Percentiles rank a stretch among this genome's conserved stretches.
These are phyloP conservation scores for Blastocystis sp. DNA, from an alignment of 352 stramenopile species.

Conservation along the genomic window DNA sequence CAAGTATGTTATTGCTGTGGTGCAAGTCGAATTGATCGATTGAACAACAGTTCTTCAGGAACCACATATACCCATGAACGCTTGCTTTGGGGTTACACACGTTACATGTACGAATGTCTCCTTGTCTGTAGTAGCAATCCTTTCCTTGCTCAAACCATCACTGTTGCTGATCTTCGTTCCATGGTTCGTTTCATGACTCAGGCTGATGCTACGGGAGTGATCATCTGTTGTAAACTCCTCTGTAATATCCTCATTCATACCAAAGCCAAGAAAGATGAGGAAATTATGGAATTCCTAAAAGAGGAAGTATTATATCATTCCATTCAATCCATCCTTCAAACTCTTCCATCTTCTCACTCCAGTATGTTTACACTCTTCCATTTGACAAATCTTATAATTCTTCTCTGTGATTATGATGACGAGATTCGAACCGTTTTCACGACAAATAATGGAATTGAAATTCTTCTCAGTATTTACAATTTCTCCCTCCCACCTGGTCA, in stretches of 20 bases:
- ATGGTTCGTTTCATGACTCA: neutral
- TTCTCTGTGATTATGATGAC: neutral
- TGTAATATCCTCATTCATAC: slow-evolving; percentile 9
- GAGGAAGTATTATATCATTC: neutral
- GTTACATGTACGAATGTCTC: slow-evolving; percentile 11
- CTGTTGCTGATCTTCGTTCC: neutral
- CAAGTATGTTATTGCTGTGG: slow-evolving; percentile 2
- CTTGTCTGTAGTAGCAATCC: slow-evolving; percentile 4
- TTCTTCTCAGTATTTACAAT: slow-evolving; percentile 25
- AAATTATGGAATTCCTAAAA: neutral
- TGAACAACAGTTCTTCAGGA: neutral
- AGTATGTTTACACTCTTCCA: slow-evolving; percentile 1
- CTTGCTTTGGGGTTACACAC: neutral
- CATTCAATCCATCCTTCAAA: neutral
- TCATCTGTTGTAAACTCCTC: slow-evolving; percentile 44
- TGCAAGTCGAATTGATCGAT: neutral
- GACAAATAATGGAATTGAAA: slow-evolving; percentile 45
- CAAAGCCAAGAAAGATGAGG: neutral
- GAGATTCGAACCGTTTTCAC: slow-evolving; percentile 6
- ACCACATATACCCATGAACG: slow-evolving; percentile 4
- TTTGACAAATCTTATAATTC: neutral
- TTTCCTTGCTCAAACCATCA: neutral
- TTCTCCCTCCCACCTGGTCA: slow-evolving; percentile 35
- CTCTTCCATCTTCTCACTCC: neutral
- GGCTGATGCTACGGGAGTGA: neutral